phyloP scores from a whole-genome alignment of 805 yeast genomes.

The Yarrowia keelungensis region DNA sequence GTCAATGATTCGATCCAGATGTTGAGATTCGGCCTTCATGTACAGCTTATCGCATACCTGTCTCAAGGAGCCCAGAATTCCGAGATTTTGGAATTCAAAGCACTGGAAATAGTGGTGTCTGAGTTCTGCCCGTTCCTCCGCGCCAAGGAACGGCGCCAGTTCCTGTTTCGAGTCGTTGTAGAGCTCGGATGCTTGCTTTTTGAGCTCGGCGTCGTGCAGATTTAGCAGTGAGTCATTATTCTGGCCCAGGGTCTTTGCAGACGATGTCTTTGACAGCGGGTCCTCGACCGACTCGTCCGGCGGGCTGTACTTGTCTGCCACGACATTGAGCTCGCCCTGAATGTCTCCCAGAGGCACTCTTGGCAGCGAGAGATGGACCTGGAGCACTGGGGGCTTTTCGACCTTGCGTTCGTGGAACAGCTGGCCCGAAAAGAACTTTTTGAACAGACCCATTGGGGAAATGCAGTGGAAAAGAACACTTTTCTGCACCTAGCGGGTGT shows the following conservation, averaged over 20 bases:
- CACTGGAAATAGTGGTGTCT: constrained; percentile 47
- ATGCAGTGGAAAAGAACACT: not conserved
- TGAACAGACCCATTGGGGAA: constrained; percentile 14
- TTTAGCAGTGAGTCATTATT: constrained; percentile 13
- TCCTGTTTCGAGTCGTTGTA: constrained; percentile 28
- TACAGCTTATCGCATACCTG: constrained; percentile 67
- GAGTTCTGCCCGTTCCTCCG: constrained; percentile 41
- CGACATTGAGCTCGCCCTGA: constrained; percentile 31
- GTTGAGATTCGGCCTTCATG: constrained; percentile 82
- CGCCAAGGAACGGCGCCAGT: constrained; percentile 27
- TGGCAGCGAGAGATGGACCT: constrained; percentile 20
- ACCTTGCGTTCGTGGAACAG: constrained; percentile 30
- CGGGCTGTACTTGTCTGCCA: constrained; percentile 27
- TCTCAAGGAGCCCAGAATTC: constrained; percentile 63
- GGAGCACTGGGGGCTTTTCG: constrained; percentile 11
- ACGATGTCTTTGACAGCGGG: not conserved
- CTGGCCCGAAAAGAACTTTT: constrained; percentile 27
- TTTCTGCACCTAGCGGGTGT: too few species aligned
- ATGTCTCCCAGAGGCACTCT: constrained; percentile 28
- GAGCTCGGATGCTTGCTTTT: constrained; percentile 22
- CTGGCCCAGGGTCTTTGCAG: constrained; percentile 10
- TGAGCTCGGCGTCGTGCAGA: constrained; percentile 27
- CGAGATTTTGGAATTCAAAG: constrained; percentile 56
- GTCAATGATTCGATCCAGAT: constrained; percentile 74
- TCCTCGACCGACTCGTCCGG: constrained; percentile 5